Evolutionary conservation across 768 basidiomycete genomes (phyloP).

Genomic region (Favolaschia claudopus): DNA sequence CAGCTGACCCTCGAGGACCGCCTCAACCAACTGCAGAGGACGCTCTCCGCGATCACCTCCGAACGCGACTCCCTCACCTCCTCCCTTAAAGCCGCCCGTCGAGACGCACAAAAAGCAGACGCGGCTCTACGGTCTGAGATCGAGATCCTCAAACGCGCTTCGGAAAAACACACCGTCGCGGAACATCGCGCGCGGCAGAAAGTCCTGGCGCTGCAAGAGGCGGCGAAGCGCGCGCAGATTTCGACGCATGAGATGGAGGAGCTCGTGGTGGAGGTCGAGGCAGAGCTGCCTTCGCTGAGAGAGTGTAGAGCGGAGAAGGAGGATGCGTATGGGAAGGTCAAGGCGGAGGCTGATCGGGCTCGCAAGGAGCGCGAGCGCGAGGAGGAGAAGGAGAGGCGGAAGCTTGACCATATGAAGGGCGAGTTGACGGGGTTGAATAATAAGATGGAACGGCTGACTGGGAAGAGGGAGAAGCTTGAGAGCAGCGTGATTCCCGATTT

Average conservation of each 20-base stretch:
- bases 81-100: constrained; percentile 78
- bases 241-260: constrained; percentile 56
- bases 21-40: constrained; percentile 68
- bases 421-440: constrained; percentile 65
- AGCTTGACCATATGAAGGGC: constrained; percentile 59
- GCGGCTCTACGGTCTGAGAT: constrained; percentile 85
- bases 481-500: constrained; percentile 64
- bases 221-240: constrained; percentile 79
- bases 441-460: constrained; percentile 71
- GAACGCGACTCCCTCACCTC: constrained; percentile 75
- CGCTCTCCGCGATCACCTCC: constrained; percentile 64
- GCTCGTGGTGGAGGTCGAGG: constrained; percentile 55
- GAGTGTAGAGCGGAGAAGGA: constrained; percentile 49
- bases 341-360: constrained; percentile 55
- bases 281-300: constrained; percentile 49
- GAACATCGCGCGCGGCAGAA: constrained; percentile 89
- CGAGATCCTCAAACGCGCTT: constrained; percentile 80
- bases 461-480: constrained; percentile 74
- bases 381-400: constrained; percentile 59
- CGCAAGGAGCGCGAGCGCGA: constrained; percentile 54
- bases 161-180: constrained; percentile 76
- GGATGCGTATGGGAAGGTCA: constrained; percentile 49
- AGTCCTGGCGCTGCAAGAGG: constrained; percentile 86
- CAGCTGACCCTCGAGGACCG: constrained; percentile 72
- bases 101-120: constrained; percentile 85